Base-by-base conservation (phyloP, 2,329 filamentous ascomycete species). In the Aotearoamyces nothofagi region DNA sequence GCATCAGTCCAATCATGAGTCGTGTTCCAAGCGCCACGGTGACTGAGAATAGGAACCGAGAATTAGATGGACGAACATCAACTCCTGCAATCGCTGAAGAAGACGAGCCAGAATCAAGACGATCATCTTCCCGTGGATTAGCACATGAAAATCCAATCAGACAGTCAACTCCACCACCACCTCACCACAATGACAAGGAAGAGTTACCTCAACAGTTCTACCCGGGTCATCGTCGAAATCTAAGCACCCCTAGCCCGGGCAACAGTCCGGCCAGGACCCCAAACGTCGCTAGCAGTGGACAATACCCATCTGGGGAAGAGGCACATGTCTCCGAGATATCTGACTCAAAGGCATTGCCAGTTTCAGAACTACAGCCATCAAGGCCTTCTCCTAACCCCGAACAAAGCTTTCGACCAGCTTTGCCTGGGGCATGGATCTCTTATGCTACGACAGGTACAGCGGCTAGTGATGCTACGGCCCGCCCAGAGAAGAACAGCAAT, bases 1-100 rank as follows among this genome's bases (percentile, higher is more conserved):
- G 43, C 1, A 61, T 78, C 36, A 77, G 71, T 43, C 74, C 74
- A 2, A 78, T 78, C 30, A 74, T 78, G 48, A 65, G 59, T 38
- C 29, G 63, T 60, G 42, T 41, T n/a, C 58, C 64, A 5, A 62
- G 62, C 33, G 50, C 51, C 26, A 53, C 49, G 7, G 43, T 46
- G 24, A 37, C 38, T 9, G 40, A 51, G 24, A 39, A 24, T 13
- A 34, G 40, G 27, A 37, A 37, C 30, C 55, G 56, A 20, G 56
- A 55, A 22, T 44, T 43, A 38, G 49, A 33, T 37, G 55, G 36
- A 39, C 52, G 37, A 48, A 24, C 15, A 6, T 33, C 38, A 26
- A 66, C 67, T 3, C 61, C 66, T 22, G 61, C 61, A 1, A 72
- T 73, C 37, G 54, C 56, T 15, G 67, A 75, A 44, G 64, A 70